These are phyloP conservation scores for Fraxinus velutina DNA, from an alignment of 305 asterid species.

Conservation along the genomic window DNA sequence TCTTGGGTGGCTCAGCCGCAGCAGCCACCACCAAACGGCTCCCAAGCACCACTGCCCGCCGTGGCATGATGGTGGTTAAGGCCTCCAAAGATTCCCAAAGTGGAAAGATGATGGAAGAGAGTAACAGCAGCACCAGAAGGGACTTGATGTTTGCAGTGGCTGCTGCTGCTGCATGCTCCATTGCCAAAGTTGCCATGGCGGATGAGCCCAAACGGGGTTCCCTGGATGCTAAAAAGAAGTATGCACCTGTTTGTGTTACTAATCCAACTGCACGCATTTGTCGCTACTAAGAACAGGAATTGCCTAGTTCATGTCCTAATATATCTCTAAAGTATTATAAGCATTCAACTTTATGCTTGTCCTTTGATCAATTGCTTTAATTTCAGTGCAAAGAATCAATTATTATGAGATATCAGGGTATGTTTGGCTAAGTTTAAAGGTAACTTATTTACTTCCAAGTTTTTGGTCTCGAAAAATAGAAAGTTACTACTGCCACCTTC, in stretches of 20 bases:
- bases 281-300: slow-evolving; percentile 26
- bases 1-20: slow-evolving; percentile 38
- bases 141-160: slow-evolving; percentile 53
- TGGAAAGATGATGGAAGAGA: slow-evolving; percentile 23
- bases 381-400: background rate
- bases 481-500: background rate
- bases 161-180: slow-evolving; percentile 48
- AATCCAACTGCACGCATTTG: slow-evolving; percentile 77
- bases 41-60: slow-evolving; percentile 30
- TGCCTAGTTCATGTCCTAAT: background rate
- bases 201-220: slow-evolving; percentile 55
- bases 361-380: background rate
- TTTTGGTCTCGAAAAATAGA: background rate
- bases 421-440: background rate
- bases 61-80: slow-evolving; percentile 28
- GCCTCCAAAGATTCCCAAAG: slow-evolving; percentile 33
- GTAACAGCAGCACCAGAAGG: slow-evolving; percentile 41
- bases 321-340: background rate
- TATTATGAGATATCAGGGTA: background rate
- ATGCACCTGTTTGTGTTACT: slow-evolving; percentile 61
- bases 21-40: slow-evolving; percentile 25
- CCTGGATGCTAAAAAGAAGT: slow-evolving; percentile 64
- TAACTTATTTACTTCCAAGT: background rate
- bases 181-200: slow-evolving; percentile 51
- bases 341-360: background rate